These are phyloP conservation scores for Podaxis sp. DNA, from an alignment of 768 basidiomycete species.

Conservation along the genomic window DNA sequence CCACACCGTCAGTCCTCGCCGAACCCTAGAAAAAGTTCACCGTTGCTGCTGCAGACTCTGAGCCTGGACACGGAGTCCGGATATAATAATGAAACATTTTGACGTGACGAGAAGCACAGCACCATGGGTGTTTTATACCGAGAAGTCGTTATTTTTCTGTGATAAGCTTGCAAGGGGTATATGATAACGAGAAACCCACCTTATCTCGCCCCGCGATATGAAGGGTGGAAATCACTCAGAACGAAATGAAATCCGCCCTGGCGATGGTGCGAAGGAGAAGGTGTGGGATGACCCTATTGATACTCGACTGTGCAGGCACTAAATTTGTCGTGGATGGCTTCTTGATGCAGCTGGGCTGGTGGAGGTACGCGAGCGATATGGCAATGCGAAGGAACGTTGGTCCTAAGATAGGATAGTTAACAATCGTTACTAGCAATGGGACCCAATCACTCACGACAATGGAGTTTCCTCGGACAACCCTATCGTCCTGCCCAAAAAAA, in stretches of 20 bases:
- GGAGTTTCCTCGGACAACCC: conserved; percentile 8
- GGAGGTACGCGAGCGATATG: neutral
- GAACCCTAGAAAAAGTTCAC: neutral
- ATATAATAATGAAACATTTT: neutral
- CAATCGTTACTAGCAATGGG: neutral
- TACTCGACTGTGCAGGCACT: neutral
- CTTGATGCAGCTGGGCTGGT: neutral
- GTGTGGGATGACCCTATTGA: neutral
- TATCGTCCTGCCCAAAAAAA: neutral
- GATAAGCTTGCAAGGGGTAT: neutral
- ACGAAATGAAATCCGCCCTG: neutral
- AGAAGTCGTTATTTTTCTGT: neutral
- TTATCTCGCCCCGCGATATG: neutral
- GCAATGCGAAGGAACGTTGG: neutral
- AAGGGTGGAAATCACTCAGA: neutral
- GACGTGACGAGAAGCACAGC: neutral
- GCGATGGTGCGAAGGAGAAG: neutral
- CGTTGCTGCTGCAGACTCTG: neutral
- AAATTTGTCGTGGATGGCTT: neutral
- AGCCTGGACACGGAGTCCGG: neutral
- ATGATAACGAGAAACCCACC: neutral
- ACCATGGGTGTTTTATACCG: neutral
- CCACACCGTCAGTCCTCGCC: neutral
- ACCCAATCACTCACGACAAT: neutral
- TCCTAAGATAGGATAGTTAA: neutral